Conservation (phyloP, 129 eudicot species). For the Daucus carota region DH1_v3.0 NC_030382.2:45041001-45041500, state of each 20-base stretch:
- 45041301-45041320: slow-evolving; percentile 76
- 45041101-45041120: slow-evolving; percentile 17
- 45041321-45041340: slow-evolving; percentile 32
- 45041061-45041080: slow-evolving; percentile 66
- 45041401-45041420: slow-evolving; percentile 65
- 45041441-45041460: slow-evolving; percentile 74
- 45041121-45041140: slow-evolving; percentile 32
- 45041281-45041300: slow-evolving; percentile 92
- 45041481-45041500: slow-evolving; percentile 70
- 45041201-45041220: slow-evolving; percentile 28
- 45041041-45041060: slow-evolving; percentile 54
- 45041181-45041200: neutral
- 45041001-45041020: slow-evolving; percentile 73
- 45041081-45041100: slow-evolving; percentile 42
- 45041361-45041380: slow-evolving; percentile 49
- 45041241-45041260: slow-evolving; percentile 64
- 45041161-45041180: slow-evolving; percentile 46
- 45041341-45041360: slow-evolving; percentile 40
- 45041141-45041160: slow-evolving; percentile 25
- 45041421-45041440: slow-evolving; percentile 38
- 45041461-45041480: slow-evolving; percentile 86
- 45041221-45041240: slow-evolving; percentile 65
- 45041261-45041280: slow-evolving; percentile 65
- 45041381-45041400: slow-evolving; percentile 55
- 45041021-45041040: slow-evolving; percentile 38